Evolutionary conservation across 768 basidiomycete species (phyloP), one percentile per base, ranked within the genome.

Genomic region (Auricularia sp.): DNA sequence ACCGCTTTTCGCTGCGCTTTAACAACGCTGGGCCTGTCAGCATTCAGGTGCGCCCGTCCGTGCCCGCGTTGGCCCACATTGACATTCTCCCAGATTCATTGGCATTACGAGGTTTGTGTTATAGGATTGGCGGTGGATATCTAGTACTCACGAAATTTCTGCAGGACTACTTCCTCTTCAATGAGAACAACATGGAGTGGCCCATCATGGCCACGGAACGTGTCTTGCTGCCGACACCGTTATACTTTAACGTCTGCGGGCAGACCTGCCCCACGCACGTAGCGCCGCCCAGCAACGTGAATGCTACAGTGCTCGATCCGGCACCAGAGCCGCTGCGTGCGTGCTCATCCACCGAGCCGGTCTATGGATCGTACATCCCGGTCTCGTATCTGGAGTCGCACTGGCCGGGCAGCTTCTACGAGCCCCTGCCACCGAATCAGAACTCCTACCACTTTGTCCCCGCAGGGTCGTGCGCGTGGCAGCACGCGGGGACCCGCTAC

Each of bases 181-280:
- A 51, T 21, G 56, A 59, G 34, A 59, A 59, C 56, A 59, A 59
- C 29, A 24, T 59, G 24, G 56, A 59, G 34, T 59, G 56, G 56
- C 56, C 56, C 8, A 29, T 35, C 56, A 29, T 33, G 56, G 56
- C 56, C 6, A 59, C 56, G 24, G 56, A 59, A 18, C 24, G 56
- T 14, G 29, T 34, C 24, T 8, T 59, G 56, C 56, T 59, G 24
- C 11, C 29, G 21, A 34, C 2, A 10, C 56, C 56, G 24, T 29
- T 59, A 7, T 59, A 59, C 24, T 24, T 59, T 10, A 35, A 59
- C 29, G 29, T 35, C 56, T 59, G 56, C 34, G 39, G 39, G 39
- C 29, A 13, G 13, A 33, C 56, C 11, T 59, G 56, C 34, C 56
- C 29, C 11, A 33, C 56, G 16, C 34, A 33, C 34, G 56, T 59